Conservation (phyloP, 345 rosid species). For the Boechera retrofracta region DNA sequence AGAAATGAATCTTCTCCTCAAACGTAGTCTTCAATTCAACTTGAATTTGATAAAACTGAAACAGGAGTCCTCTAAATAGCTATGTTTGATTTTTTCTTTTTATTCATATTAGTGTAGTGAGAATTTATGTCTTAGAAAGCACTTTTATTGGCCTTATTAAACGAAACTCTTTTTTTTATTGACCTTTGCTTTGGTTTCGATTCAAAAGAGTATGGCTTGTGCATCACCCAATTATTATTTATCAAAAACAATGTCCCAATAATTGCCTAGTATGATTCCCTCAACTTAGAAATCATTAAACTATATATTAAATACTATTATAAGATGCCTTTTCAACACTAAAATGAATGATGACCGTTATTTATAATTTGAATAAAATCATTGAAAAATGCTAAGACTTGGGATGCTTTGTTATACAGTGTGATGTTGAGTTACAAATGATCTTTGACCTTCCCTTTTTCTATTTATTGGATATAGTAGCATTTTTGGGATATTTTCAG, state of each 20-base stretch:
- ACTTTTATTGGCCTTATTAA: conserved; percentile 15
- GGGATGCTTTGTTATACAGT: conserved; percentile 36
- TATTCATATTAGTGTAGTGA: not conserved
- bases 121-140: conserved; percentile 11
- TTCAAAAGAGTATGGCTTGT: conserved; percentile 38
- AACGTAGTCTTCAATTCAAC: not conserved
- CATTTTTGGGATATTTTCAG: not conserved
- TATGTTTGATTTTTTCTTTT: not conserved
- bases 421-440: conserved; percentile 40
- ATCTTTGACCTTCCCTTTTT: conserved; percentile 38
- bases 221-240: conserved; percentile 31
- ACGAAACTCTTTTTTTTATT: conserved; percentile 21
- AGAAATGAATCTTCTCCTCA: conserved; percentile 18
- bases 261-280: conserved; percentile 32
- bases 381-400: conserved; percentile 11
- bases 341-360: conserved; percentile 14
- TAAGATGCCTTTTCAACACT: conserved; percentile 24
- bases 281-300: conserved; percentile 30
- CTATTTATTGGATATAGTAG: conserved; percentile 5
- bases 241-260: conserved; percentile 27
- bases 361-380: conserved; percentile 22
- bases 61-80: not conserved
- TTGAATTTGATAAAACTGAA: conserved; percentile 4
- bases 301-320: conserved; percentile 11
- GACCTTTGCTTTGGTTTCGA: conserved; percentile 44